Percentiles rank a stretch among this genome's conserved stretches.
Evolutionary conservation across 2,329 filamentous ascomycete genomes (phyloP).

Genomic region (Byssochlamys sp.): DNA sequence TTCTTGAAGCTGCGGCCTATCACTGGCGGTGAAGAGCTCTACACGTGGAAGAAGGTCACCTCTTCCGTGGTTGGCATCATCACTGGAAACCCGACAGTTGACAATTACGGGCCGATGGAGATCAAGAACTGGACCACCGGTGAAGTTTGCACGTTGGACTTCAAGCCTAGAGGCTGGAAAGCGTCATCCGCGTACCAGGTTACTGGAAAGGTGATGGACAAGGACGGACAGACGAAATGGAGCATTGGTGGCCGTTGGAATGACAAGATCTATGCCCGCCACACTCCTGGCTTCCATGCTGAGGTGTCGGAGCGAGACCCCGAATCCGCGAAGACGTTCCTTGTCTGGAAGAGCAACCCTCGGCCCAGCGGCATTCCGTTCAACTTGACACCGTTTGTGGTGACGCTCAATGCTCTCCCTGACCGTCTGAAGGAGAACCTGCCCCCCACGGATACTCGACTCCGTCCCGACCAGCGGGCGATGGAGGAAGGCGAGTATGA

Average conservation of each 20-base stretch:
- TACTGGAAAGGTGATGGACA: conserved; percentile 72
- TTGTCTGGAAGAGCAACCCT: conserved; percentile 83
- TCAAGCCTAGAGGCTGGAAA: conserved; percentile 94
- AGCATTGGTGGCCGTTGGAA: conserved; percentile 94
- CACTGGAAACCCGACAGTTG: conserved; percentile 88
- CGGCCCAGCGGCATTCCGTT: conserved; percentile 81
- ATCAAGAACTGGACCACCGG: conserved; percentile 96
- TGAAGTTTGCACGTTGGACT: conserved; percentile 79
- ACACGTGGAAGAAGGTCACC: conserved; percentile 98
- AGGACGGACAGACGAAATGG: conserved; percentile 70
- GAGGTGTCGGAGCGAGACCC: conserved; percentile 45
- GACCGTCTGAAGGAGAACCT: conserved; percentile 68
- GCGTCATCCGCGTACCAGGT: conserved; percentile 84
- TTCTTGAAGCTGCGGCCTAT: conserved; percentile 76
- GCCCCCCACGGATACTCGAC: conserved; percentile 85
- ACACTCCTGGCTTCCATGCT: conserved; percentile 82
- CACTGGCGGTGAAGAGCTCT: conserved; percentile 70
- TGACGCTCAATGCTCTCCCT: conserved; percentile 85
- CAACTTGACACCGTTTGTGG: conserved; percentile 90
- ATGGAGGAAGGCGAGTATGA: conserved; percentile 99
- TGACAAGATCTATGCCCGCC: conserved; percentile 86
- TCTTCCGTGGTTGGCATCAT: conserved; percentile 97
- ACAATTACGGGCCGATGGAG: conserved; percentile 95
- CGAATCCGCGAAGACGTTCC: conserved; percentile 61
- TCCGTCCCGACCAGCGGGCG: conserved; percentile 85